Conservation (phyloP, 192 early-diverging fungal genomes). For the Coemansia sp. region DNA sequence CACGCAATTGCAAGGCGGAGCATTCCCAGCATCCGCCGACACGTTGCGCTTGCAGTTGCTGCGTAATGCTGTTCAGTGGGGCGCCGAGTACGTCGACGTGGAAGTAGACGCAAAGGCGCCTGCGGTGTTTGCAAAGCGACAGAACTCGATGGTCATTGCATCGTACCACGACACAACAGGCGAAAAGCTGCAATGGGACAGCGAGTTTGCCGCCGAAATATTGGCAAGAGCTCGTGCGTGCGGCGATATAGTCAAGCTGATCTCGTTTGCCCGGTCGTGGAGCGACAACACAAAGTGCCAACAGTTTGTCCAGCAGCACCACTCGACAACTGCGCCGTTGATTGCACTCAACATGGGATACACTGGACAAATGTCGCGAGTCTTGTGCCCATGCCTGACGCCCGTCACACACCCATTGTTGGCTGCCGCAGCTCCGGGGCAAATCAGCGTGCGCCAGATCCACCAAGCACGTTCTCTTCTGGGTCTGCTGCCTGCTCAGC, state of each 20-base stretch:
- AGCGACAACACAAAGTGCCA: constrained; percentile 83
- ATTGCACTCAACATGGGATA: constrained; percentile 96
- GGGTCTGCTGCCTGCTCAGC: constrained; percentile 66
- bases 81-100: constrained; percentile 92
- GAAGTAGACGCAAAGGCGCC: constrained; percentile 56
- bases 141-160: constrained; percentile 70
- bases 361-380: constrained; percentile 85
- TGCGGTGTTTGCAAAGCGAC: constrained; percentile 22
- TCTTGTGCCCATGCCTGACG: constrained; percentile 86
- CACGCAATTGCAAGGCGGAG: constrained; percentile 83
- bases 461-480: constrained; percentile 64
- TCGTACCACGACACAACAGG: constrained; percentile 87
- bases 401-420: constrained; percentile 89
- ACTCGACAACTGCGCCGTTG: constrained; percentile 57
- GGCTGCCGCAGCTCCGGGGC: constrained; percentile 90
- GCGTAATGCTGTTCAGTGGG: constrained; percentile 73
- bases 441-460: constrained; percentile 82
- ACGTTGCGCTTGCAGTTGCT: constrained; percentile 67
- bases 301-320: constrained; percentile 61
- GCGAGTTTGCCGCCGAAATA: constrained; percentile 39
- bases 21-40: constrained; percentile 66
- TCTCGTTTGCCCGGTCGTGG: constrained; percentile 73
- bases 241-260: constrained; percentile 91
- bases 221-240: constrained; percentile 54
- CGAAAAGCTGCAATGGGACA: constrained; percentile 38